Conservation (phyloP, 441 rosid genomes). For the Breynia disticha region DNA sequence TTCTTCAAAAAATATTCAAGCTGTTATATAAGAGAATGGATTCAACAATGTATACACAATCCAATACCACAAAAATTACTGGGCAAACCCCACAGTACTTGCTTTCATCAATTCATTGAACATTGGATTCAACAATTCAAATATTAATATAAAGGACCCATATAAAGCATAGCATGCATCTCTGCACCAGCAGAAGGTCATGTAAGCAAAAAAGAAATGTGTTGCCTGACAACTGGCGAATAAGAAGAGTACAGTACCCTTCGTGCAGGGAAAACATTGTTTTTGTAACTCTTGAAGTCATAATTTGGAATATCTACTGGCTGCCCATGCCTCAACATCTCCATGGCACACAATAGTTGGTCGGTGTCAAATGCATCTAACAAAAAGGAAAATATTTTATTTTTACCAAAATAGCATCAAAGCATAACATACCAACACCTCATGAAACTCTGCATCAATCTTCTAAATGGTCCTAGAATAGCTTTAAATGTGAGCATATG, state of each 20-base stretch:
- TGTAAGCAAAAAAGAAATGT: neutral
- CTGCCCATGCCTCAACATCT: slow-evolving; percentile 72
- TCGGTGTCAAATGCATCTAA: slow-evolving; percentile 96
- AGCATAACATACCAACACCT: slow-evolving; percentile 4
- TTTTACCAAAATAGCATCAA: slow-evolving; percentile 10
- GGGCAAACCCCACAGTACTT: too few species aligned
- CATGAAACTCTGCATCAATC: neutral
- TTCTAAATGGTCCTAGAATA: neutral
- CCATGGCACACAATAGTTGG: slow-evolving; percentile 63
- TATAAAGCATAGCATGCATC: too few species aligned
- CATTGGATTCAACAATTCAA: neutral
- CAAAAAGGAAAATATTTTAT: slow-evolving; percentile 16
- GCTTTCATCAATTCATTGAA: too few species aligned
- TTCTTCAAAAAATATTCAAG: too few species aligned
- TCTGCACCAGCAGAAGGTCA: neutral
- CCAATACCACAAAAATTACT: too few species aligned
- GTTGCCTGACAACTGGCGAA: slow-evolving; percentile 8
- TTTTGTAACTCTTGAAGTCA: slow-evolving; percentile 90
- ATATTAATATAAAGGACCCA: too few species aligned
- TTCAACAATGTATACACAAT: too few species aligned
- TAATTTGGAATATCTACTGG: slow-evolving; percentile 94
- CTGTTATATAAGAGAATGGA: too few species aligned
- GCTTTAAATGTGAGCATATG: neutral
- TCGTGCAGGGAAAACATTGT: slow-evolving; percentile 61
- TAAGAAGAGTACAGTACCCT: slow-evolving; percentile 43